Base-by-base conservation (phyloP, 306 rosid species). In the Crotalaria pallida region DNA sequence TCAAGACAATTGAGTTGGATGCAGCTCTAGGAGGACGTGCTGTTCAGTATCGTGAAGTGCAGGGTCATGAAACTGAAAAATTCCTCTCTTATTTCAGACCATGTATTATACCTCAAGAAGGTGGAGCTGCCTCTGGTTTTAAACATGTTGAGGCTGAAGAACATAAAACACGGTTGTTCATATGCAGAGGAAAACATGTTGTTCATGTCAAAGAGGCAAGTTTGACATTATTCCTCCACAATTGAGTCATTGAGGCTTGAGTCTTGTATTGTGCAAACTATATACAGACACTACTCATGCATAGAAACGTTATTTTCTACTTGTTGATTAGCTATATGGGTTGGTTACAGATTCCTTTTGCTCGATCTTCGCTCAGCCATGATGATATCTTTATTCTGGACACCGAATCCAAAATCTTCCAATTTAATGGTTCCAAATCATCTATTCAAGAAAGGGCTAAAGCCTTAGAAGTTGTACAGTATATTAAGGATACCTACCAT, bases 21-120 rank as follows among this genome's bases (percentile, higher is more conserved):
- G 97, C 99, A 79, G 82, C 92, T 73, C 93, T 95, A 57, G 99
- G 99, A 73, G 99, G 97, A 60, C 97, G 97, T 52, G 99, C 99
- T 55, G 96, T 95, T 74, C 99, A 95, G 82, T 91, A 91, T 67
- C 97, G 99, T 16, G 99, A 95, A 84, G 85, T 87, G 61, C 97
- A 95, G 68, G 99, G 99, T 83, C 90, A 86, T 31, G 99, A 95
- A 82, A 95, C 96, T 1, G 96, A 88, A 44, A 95, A 91, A 67
- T 91, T 95, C 73, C 80, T 91, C 40, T 95, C 99, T 17, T 87
- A 87, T 81, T 95, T 95, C 66, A 95, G 84, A 80, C 99, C 97
- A 48, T 95, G 99, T 69, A 91, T 95, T 75, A 91, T 95, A 82
- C 99, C 97, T 71, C 93, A 77, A 88, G 87, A 95, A 82, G 99